Evolutionary conservation across 192 early-diverging fungal species (phyloP).

Genomic region (Coemansia sp.): DNA sequence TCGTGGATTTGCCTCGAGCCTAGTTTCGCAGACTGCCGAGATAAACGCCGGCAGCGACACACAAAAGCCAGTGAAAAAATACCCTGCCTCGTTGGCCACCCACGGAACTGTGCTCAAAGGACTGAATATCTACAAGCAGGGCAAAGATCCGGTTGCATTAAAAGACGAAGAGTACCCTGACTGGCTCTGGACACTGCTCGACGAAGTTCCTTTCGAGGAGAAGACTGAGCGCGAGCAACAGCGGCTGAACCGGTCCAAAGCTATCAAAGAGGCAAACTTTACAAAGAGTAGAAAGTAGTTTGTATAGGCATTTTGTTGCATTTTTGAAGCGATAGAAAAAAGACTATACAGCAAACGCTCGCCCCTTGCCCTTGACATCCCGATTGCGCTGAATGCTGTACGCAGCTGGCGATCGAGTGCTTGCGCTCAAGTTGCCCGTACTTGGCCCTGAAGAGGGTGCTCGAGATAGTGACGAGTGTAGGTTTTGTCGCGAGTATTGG

Average conservation of each 20-base stretch:
- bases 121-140: constrained; percentile 80
- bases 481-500: constrained; percentile 45
- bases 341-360: constrained; percentile 26
- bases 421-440: constrained; percentile 6
- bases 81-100: constrained; percentile 57
- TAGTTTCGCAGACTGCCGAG: neutral
- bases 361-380: constrained; percentile 45
- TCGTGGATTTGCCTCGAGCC: constrained; percentile 3
- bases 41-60: neutral
- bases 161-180: constrained; percentile 85
- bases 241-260: constrained; percentile 60
- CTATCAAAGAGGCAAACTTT: constrained; percentile 72
- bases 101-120: constrained; percentile 84
- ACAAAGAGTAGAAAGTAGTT: constrained; percentile 72
- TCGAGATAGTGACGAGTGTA: constrained; percentile 38
- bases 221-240: constrained; percentile 57
- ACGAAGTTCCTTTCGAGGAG: constrained; percentile 40
- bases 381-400: constrained; percentile 4
- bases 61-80: constrained; percentile 4
- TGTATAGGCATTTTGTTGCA: constrained; percentile 1
- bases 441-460: constrained; percentile 12
- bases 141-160: constrained; percentile 79
- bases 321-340: neutral
- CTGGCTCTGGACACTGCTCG: constrained; percentile 90
- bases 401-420: constrained; percentile 7